Evolutionary conservation across 108 stramenopile species (phyloP).

Genomic region (Pseudonitzschia delicatissima): DNA sequence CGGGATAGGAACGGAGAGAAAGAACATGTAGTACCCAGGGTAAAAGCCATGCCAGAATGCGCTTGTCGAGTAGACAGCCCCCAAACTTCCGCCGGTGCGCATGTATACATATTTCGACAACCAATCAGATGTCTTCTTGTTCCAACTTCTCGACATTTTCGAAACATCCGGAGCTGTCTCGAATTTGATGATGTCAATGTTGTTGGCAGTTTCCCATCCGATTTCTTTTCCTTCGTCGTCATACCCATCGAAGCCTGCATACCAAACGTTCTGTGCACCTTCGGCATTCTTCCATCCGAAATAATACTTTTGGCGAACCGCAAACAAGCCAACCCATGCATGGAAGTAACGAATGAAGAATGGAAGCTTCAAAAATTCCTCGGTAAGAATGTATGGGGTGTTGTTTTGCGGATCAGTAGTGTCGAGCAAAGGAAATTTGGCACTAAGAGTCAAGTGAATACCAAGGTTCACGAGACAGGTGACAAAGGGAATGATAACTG

Average conservation of each 20-base stretch:
- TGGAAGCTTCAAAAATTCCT: slow-evolving; percentile 57
- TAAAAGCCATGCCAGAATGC: slow-evolving; percentile 98
- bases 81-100: slow-evolving; percentile 75
- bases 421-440: slow-evolving; percentile 76
- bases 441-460: slow-evolving; percentile 64
- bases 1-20: slow-evolving; percentile 82
- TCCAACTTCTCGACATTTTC: slow-evolving; percentile 86
- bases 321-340: slow-evolving; percentile 82
- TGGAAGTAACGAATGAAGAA: slow-evolving; percentile 66
- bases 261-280: slow-evolving; percentile 90
- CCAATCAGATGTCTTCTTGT: slow-evolving; percentile 95
- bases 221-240: slow-evolving; percentile 75
- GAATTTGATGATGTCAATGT: slow-evolving; percentile 90
- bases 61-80: slow-evolving; percentile 86
- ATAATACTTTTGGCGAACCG: slow-evolving; percentile 92
- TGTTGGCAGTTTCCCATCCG: slow-evolving; percentile 89
- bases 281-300: slow-evolving; percentile 97
- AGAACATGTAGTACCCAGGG: slow-evolving; percentile 95
- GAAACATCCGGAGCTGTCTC: slow-evolving; percentile 88
- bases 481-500: slow-evolving; percentile 70
- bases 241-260: slow-evolving; percentile 92
- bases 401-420: slow-evolving; percentile 77
- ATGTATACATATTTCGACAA: slow-evolving; percentile 94
- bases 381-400: slow-evolving; percentile 59
- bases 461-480: slow-evolving; percentile 70